phyloP scores from a whole-genome alignment of 164 flowering plant genomes.

The Aristolochia californica region DNA sequence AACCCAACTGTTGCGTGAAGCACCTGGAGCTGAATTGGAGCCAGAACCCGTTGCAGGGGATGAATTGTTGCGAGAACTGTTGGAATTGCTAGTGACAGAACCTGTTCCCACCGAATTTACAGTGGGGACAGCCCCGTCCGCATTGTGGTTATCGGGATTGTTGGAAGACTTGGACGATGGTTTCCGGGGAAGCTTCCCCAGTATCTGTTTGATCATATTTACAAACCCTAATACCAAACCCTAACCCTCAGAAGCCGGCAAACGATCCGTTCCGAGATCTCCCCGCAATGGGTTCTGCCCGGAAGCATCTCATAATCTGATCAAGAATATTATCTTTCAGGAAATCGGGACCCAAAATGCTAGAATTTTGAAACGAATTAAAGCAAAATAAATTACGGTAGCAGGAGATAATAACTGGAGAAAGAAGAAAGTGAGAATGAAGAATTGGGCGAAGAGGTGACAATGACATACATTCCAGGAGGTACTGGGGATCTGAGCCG shows the following conservation, averaged over 20 bases:
- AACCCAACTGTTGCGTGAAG: constrained; percentile 13
- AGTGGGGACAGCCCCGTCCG: constrained; percentile 21
- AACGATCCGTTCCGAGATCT: neutral
- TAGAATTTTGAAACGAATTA: too few species aligned
- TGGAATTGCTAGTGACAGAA: constrained; percentile 14
- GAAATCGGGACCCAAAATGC: too few species aligned
- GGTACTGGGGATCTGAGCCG: too few species aligned
- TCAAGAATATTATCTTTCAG: too few species aligned
- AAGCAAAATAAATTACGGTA: too few species aligned
- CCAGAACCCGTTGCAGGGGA: constrained; percentile 18
- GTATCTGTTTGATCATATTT: constrained; percentile 65
- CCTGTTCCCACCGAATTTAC: constrained; percentile 20
- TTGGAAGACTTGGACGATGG: constrained; percentile 55
- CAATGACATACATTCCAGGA: too few species aligned
- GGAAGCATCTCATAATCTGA: too few species aligned
- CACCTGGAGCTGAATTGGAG: constrained; percentile 16
- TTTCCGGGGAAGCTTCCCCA: constrained; percentile 63
- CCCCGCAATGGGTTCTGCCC: too few species aligned
- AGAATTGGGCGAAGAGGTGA: too few species aligned
- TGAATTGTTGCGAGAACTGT: constrained; percentile 19
- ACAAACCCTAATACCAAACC: constrained; percentile 22
- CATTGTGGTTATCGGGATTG: constrained; percentile 18
- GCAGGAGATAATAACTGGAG: too few species aligned
- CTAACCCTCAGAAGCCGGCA: constrained; percentile 9
- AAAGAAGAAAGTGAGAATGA: too few species aligned